Conservation (phyloP, 805 yeast species). For the Metschnikowia vanudenii region DNA sequence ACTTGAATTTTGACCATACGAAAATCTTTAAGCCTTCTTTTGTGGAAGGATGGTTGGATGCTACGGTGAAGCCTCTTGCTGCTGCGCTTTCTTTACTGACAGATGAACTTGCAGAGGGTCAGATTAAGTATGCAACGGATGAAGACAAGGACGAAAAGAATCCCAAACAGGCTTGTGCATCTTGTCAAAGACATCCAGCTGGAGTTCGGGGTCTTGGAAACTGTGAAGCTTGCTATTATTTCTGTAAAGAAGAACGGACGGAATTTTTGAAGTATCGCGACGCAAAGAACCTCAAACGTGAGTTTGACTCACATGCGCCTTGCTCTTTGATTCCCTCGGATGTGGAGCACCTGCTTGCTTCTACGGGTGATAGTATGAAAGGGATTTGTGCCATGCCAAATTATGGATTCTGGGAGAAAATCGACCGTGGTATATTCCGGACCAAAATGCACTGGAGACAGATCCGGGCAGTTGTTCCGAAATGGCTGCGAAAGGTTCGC, state of each 20-base stretch:
- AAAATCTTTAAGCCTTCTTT: background rate
- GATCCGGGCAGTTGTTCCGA: background rate
- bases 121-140: background rate
- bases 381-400: background rate
- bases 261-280: constrained; percentile 1
- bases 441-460: background rate
- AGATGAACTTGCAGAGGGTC: background rate
- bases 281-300: background rate
- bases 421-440: background rate
- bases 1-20: background rate
- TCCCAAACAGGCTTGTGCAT: background rate
- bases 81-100: background rate
- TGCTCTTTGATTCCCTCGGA: background rate
- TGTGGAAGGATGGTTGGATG: background rate
- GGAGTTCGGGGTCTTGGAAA: constrained; percentile 1
- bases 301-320: background rate
- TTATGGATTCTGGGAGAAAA: background rate
- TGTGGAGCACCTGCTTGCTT: constrained; percentile 1
- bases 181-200: background rate
- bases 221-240: constrained; percentile 3
- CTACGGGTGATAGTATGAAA: background rate
- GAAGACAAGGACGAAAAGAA: background rate
- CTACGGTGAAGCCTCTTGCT: background rate
- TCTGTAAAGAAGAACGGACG: background rate
- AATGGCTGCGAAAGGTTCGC: background rate